Percentiles rank a stretch among this genome's conserved stretches.
phyloP scores from a whole-genome alignment of 2,329 filamentous ascomycete genomes.

The Fusarium sp. region DNA sequence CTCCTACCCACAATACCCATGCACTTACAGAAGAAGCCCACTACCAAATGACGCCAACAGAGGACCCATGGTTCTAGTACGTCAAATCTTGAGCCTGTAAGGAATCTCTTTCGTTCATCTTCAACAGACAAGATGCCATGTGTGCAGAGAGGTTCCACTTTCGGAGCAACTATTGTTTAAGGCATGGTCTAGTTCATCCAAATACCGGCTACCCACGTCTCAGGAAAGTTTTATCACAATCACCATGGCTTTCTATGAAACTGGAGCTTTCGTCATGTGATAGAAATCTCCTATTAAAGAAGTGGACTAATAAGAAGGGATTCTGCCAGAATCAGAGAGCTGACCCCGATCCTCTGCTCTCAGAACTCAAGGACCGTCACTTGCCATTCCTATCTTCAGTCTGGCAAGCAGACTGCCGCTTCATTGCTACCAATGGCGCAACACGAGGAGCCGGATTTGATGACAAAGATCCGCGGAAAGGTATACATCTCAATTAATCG shows the following conservation, averaged over 20 bases:
- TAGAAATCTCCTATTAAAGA: neutral
- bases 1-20: slow-evolving; percentile 13
- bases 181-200: neutral
- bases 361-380: neutral
- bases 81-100: neutral
- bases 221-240: neutral
- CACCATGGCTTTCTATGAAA: neutral
- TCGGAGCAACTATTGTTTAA: slow-evolving; percentile 2
- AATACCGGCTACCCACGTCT: neutral
- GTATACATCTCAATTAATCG: slow-evolving; percentile 56
- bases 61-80: slow-evolving; percentile 17
- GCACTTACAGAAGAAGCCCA: slow-evolving; percentile 25
- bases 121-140: neutral
- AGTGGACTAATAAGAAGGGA: neutral
- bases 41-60: slow-evolving; percentile 24
- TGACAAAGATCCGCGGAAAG: slow-evolving; percentile 27
- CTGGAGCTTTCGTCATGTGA: neutral
- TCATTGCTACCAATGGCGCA: neutral
- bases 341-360: neutral
- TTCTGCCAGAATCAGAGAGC: neutral
- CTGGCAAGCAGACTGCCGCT: neutral
- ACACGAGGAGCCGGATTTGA: neutral
- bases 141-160: slow-evolving; percentile 9
- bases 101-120: slow-evolving; percentile 3
- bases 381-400: neutral